Evolutionary conservation across 2,329 filamentous ascomycete genomes (phyloP).

Genomic region (Colletotrichum australisinense): DNA sequence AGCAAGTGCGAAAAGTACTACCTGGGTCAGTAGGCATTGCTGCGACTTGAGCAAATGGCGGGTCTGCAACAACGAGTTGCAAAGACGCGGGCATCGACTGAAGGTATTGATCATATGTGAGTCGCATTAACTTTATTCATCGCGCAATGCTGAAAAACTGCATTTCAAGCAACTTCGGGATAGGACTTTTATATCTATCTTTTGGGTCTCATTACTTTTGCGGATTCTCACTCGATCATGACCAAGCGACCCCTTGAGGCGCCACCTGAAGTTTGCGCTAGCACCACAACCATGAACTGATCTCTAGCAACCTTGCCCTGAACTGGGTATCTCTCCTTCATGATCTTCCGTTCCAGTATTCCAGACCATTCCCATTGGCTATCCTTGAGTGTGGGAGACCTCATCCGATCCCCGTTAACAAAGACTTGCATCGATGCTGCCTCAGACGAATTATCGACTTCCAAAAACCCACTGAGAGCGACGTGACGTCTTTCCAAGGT

Average conservation of each 20-base stretch:
- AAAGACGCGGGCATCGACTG: neutral
- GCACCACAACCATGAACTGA: constrained; percentile 20
- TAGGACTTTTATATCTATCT: too few relatives aligned
- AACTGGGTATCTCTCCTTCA: constrained; percentile 9
- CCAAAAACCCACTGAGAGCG: neutral
- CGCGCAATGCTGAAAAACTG: neutral
- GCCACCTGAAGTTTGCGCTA: constrained; percentile 1
- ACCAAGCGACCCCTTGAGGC: neutral
- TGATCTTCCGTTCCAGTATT: neutral
- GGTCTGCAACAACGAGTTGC: neutral
- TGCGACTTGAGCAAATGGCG: neutral
- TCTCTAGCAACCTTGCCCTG: neutral
- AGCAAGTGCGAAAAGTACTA: too few relatives aligned
- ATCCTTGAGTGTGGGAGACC: neutral
- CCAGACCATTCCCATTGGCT: constrained; percentile 5
- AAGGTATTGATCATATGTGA: neutral
- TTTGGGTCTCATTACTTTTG: neutral
- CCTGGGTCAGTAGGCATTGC: neutral
- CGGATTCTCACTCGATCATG: neutral
- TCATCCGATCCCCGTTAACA: constrained; percentile 7
- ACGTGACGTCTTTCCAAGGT: neutral
- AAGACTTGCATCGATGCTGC: neutral
- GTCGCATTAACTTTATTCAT: neutral
- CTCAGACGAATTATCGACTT: neutral
- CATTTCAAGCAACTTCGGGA: neutral